These are phyloP conservation scores for Sutorius eximius DNA, from an alignment of 1,284 basidiomycete species.

Conservation along the genomic window DNA sequence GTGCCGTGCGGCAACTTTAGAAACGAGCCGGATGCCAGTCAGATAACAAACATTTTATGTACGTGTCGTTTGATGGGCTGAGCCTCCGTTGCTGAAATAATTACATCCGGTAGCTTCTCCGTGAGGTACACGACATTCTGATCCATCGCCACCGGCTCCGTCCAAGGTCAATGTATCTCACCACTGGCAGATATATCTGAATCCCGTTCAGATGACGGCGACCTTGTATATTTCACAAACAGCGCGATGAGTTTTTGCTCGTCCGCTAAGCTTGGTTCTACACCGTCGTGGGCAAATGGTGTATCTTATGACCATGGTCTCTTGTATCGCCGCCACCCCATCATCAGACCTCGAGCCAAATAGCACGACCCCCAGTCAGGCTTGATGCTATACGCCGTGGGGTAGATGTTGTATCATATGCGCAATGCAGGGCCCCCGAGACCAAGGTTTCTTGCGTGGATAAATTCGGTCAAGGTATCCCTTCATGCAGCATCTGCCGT, in stretches of 20 bases:
- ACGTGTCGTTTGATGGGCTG: neutral
- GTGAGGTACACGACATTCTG: neutral
- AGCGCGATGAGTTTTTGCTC: neutral
- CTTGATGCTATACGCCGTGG: no score
- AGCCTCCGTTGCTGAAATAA: neutral
- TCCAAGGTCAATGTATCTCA: neutral
- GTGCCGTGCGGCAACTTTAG: neutral
- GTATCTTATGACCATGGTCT: neutral
- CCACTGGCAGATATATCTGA: neutral
- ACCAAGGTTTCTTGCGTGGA: neutral
- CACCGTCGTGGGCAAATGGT: neutral
- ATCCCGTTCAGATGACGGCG: neutral
- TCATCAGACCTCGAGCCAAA: neutral
- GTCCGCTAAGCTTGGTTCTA: neutral
- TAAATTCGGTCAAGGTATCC: conserved; percentile 16
- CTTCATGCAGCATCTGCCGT: neutral
- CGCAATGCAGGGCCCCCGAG: no score
- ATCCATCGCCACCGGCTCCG: conserved; percentile 6
- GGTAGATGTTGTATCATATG: no score
- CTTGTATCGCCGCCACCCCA: neutral
- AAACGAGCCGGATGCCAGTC: neutral
- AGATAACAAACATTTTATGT: neutral
- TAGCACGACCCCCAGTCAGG: no score
- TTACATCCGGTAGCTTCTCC: neutral
- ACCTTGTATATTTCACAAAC: neutral